phyloP scores from a whole-genome alignment of 208 protist genomes.

The Wallacemonas sp. region DNA sequence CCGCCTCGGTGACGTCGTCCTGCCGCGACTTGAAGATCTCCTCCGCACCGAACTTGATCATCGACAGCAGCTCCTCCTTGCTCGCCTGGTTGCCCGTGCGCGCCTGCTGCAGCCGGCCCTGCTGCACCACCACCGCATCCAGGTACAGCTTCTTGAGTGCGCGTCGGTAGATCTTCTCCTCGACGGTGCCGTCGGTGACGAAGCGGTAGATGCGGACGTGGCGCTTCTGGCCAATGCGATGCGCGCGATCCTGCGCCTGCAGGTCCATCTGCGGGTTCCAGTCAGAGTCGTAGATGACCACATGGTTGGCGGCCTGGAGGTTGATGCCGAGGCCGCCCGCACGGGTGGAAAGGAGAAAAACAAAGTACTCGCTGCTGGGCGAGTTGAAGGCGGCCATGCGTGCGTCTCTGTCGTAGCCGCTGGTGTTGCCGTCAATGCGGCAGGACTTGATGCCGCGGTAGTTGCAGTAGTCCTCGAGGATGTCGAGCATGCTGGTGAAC shows the following conservation, averaged over 20 bases:
- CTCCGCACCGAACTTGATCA: conserved; percentile 98
- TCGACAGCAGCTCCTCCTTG: conserved; percentile 96
- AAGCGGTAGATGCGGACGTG: conserved; percentile 97
- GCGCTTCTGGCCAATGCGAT: conserved; percentile 98
- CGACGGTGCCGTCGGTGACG: conserved; percentile 96
- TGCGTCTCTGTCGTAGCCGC: conserved; percentile 82
- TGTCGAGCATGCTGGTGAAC: conserved; percentile 94
- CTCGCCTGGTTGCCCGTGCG: conserved; percentile 50
- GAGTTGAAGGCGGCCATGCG: conserved; percentile 96
- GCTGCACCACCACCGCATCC: conserved; percentile 98
- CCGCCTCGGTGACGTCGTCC: conserved; percentile 95
- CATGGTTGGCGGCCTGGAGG: conserved; percentile 97
- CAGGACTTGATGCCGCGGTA: conserved; percentile 82
- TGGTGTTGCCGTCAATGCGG: conserved; percentile 93
- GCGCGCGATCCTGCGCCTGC: conserved; percentile 98
- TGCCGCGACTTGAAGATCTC: conserved; percentile 95
- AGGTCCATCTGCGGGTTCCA: conserved; percentile 99
- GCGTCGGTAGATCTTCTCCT: conserved; percentile 98
- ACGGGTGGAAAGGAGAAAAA: conserved; percentile 98
- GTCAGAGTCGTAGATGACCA: conserved; percentile 99
- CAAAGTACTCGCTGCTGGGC: conserved; percentile 89
- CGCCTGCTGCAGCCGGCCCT: conserved; percentile 86
- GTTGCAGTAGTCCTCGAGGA: conserved; percentile 92
- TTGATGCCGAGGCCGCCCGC: conserved; percentile 99
- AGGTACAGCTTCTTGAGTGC: conserved; percentile 98